These are phyloP conservation scores for Magnolia kwangsiensis DNA, from an alignment of 164 flowering plant genomes.

Conservation along the genomic window DNA sequence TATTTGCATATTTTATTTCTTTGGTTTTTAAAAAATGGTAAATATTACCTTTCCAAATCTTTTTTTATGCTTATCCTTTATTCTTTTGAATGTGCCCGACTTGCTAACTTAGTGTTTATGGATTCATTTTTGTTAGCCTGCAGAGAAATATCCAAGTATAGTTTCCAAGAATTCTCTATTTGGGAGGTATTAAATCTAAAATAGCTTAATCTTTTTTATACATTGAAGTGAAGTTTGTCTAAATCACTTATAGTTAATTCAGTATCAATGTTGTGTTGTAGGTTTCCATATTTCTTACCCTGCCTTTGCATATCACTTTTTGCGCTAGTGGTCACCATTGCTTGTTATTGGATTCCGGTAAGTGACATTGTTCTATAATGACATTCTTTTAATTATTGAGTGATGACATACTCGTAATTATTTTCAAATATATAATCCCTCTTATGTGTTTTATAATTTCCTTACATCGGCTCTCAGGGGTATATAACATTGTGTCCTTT, in stretches of 20 bases:
- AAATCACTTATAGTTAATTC: too few relatives aligned
- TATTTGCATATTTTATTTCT: too few relatives aligned
- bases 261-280: neutral
- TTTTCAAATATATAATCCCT: too few relatives aligned
- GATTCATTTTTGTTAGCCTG: conserved; percentile 12
- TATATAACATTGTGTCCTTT: too few relatives aligned
- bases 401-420: too few relatives aligned
- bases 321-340: conserved; percentile 30
- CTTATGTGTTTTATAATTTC: too few relatives aligned
- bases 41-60: too few relatives aligned
- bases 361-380: neutral
- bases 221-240: too few relatives aligned
- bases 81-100: neutral
- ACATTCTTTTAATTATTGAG: too few relatives aligned
- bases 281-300: conserved; percentile 70
- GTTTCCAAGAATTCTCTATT: conserved; percentile 14
- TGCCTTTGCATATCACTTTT: conserved; percentile 48
- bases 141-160: conserved; percentile 18
- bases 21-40: too few relatives aligned
- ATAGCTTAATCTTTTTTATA: too few relatives aligned
- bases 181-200: conserved; percentile 15
- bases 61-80: neutral
- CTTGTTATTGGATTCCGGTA: conserved; percentile 29
- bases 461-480: too few relatives aligned
- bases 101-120: neutral